phyloP scores from a whole-genome alignment of 306 rosid genomes.

The Medicago arabica region DNA sequence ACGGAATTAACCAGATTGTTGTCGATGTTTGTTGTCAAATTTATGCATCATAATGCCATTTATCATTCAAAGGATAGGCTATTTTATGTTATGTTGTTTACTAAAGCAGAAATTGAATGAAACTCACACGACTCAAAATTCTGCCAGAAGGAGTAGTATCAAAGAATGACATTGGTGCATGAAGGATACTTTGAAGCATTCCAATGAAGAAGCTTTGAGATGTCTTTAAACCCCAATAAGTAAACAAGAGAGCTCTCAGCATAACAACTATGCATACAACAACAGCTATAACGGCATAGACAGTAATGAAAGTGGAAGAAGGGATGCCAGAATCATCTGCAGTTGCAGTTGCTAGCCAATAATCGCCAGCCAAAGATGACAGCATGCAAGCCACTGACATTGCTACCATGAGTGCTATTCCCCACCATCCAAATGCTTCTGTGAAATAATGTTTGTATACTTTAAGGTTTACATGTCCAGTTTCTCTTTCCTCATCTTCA shows the following conservation, averaged over 20 bases:
- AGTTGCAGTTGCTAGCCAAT: constrained; percentile 85
- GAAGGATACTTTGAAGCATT: constrained; percentile 69
- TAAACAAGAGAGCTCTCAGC: constrained; percentile 50
- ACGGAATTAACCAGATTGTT: too few relatives aligned
- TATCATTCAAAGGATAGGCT: background rate
- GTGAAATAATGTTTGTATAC: constrained; percentile 81
- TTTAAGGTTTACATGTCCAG: constrained; percentile 64
- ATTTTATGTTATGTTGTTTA: background rate
- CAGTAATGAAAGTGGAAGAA: constrained; percentile 56
- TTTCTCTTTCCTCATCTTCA: constrained; percentile 85
- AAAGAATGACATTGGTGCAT: constrained; percentile 93
- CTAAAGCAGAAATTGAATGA: background rate
- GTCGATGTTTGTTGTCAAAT: too few relatives aligned
- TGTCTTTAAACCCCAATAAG: constrained; percentile 71
- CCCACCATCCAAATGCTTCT: constrained; percentile 88
- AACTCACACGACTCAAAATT: constrained; percentile 83
- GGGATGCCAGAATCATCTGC: constrained; percentile 51
- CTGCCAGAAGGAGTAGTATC: constrained; percentile 97
- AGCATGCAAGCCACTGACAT: constrained; percentile 59
- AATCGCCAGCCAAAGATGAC: constrained; percentile 65
- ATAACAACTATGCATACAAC: constrained; percentile 46
- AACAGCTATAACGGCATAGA: constrained; percentile 63
- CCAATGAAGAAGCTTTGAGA: constrained; percentile 72
- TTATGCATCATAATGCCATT: too few relatives aligned
- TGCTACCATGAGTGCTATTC: constrained; percentile 56